phyloP scores from a whole-genome alignment of 2,329 filamentous ascomycete genomes.

The Drechslerella coelobrocha region DNA sequence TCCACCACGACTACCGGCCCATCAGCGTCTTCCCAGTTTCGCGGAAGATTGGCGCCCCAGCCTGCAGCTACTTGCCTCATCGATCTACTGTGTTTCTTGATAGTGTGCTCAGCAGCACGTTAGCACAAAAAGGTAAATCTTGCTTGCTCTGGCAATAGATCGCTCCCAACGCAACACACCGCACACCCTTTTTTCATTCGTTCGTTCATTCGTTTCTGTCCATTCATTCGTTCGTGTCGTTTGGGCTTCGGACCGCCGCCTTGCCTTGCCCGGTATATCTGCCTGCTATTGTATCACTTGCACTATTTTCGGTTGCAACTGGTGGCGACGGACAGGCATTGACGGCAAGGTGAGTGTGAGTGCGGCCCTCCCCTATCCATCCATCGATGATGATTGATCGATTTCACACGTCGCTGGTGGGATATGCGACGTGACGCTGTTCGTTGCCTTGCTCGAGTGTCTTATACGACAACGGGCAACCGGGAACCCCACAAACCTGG shows the following conservation, averaged over 20 bases:
- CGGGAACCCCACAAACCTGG: constrained; percentile 37
- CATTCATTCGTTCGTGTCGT: constrained; percentile 2
- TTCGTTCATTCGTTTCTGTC: not conserved
- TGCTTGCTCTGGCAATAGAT: constrained; percentile 42
- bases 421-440: too few relatives aligned
- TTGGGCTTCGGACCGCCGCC: not conserved
- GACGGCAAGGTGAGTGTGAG: too few relatives aligned
- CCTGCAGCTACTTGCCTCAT: constrained; percentile 49
- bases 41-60: constrained; percentile 48
- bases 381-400: too few relatives aligned
- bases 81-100: constrained; percentile 18
- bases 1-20: too few relatives aligned
- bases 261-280: too few relatives aligned
- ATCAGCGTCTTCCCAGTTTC: constrained; percentile 42
- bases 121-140: constrained; percentile 43
- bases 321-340: too few relatives aligned
- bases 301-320: too few relatives aligned
- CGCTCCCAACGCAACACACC: constrained; percentile 48
- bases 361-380: too few relatives aligned
- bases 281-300: too few relatives aligned
- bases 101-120: constrained; percentile 27
- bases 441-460: not conserved
- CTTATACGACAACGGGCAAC: constrained; percentile 30
- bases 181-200: not conserved
- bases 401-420: too few relatives aligned